phyloP scores from a whole-genome alignment of 1,284 basidiomycete species.

The Xerocomus nothofagi region DNA sequence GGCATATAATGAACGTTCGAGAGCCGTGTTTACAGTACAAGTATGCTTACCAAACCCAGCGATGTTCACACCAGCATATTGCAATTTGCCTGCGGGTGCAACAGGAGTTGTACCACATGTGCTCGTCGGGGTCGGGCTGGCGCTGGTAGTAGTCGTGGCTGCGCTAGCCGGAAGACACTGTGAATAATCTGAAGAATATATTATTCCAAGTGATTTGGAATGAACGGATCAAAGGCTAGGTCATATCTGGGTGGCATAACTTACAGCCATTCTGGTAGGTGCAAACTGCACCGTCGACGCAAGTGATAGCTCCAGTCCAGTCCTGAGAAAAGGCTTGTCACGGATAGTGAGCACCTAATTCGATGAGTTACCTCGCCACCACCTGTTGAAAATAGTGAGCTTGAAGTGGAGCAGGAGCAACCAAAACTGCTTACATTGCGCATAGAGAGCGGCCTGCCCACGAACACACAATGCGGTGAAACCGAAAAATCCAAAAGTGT shows the following conservation, averaged over 20 bases:
- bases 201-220: background rate
- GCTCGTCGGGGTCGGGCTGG: background rate
- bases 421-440: constrained; percentile 8
- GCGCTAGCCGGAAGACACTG: constrained; percentile 7
- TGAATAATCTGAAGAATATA: constrained; percentile 10
- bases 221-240: background rate
- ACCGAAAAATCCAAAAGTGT: constrained; percentile 5
- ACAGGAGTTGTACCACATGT: background rate
- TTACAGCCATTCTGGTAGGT: constrained; percentile 11
- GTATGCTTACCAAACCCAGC: constrained; percentile 16
- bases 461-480: constrained; percentile 7
- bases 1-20: background rate
- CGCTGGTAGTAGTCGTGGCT: background rate
- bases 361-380: constrained; percentile 3
- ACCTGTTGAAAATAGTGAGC: constrained; percentile 8
- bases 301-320: constrained; percentile 16
- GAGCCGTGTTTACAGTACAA: background rate
- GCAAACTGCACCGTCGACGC: constrained; percentile 10
- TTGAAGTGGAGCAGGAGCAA: background rate
- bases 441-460: constrained; percentile 13
- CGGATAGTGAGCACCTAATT: background rate
- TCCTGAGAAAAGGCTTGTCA: background rate
- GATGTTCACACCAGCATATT: constrained; percentile 14
- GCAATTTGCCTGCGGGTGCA: constrained; percentile 10
- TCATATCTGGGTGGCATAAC: background rate